Conservation (phyloP, 2,329 filamentous ascomycete genomes). For the Fusarium sp. region DNA sequence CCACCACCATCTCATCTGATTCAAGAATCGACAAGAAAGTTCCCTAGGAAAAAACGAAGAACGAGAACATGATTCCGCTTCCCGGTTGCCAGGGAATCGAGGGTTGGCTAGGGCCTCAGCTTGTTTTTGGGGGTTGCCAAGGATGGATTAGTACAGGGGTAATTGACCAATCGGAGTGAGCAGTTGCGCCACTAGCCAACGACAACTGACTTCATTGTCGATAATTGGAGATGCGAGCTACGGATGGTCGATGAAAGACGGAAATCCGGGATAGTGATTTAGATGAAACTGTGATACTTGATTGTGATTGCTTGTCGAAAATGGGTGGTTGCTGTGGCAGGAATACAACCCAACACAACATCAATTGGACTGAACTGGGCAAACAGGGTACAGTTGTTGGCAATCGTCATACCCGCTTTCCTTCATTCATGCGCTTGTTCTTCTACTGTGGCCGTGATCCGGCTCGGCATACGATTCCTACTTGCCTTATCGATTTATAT, state of each 20-base stretch:
- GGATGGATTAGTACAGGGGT: conserved; percentile 25
- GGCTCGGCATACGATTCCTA: conserved; percentile 30
- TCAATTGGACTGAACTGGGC: conserved; percentile 7
- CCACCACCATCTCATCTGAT: conserved; percentile 3
- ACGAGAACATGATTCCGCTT: conserved; percentile 21
- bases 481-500: not conserved
- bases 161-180: conserved; percentile 35
- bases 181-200: conserved; percentile 27
- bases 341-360: conserved; percentile 12
- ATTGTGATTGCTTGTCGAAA: conserved; percentile 21
- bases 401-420: conserved; percentile 33
- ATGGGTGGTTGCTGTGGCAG: conserved; percentile 21
- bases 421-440: conserved; percentile 1
- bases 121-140: conserved; percentile 26
- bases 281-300: conserved; percentile 21
- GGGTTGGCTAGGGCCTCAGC: conserved; percentile 18
- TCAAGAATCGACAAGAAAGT: conserved; percentile 28
- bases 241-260: not conserved
- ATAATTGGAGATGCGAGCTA: conserved; percentile 23
- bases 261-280: conserved; percentile 13
- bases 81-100: conserved; percentile 37
- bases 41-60: conserved; percentile 22
- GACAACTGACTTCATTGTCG: conserved; percentile 39
- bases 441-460: conserved; percentile 31
- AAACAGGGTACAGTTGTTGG: conserved; percentile 6